Evolutionary conservation across 768 basidiomycete genomes (phyloP).

Genomic region (Cystobasidium tubakii): DNA sequence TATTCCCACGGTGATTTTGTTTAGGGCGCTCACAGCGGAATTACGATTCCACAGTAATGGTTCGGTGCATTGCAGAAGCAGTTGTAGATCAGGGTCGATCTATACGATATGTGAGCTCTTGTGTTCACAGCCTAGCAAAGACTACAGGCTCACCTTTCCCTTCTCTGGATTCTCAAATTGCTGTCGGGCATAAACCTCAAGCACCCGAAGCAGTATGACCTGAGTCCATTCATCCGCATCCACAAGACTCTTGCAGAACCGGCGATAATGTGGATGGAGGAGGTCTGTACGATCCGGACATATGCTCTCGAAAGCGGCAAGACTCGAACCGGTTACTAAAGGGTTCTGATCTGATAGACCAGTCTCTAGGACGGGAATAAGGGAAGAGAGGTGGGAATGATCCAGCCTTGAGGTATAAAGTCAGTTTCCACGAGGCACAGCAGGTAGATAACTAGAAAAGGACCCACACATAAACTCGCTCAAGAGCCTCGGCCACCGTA

Average conservation of each 20-base stretch:
- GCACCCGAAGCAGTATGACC: conserved; percentile 66
- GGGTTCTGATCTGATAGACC: conserved; percentile 67
- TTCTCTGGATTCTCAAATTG: conserved; percentile 42
- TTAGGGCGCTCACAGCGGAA: conserved; percentile 61
- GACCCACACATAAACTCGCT: conserved; percentile 46
- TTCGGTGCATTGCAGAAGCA: conserved; percentile 66
- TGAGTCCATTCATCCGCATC: conserved; percentile 98
- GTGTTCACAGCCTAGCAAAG: background rate
- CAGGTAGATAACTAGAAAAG: conserved; percentile 55
- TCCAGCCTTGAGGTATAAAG: conserved; percentile 59
- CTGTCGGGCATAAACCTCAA: conserved; percentile 71
- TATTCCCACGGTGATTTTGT: too few relatives aligned
- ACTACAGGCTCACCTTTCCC: background rate
- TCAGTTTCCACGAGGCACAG: too few relatives aligned
- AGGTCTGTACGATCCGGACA: conserved; percentile 79
- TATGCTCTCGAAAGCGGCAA: conserved; percentile 77
- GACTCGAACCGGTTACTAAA: conserved; percentile 76
- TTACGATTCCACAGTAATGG: conserved; percentile 80
- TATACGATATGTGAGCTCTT: background rate
- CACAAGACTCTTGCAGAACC: conserved; percentile 71
- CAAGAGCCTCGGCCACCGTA: conserved; percentile 80
- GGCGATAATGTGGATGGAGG: conserved; percentile 78
- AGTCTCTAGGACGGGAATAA: conserved; percentile 53
- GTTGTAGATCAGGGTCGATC: conserved; percentile 65
- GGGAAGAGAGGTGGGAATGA: conserved; percentile 60